Percentiles rank a stretch among this genome's conserved stretches.
phyloP scores from a whole-genome alignment of 2,329 filamentous ascomycete genomes.

The Fusarium penzigii region DNA sequence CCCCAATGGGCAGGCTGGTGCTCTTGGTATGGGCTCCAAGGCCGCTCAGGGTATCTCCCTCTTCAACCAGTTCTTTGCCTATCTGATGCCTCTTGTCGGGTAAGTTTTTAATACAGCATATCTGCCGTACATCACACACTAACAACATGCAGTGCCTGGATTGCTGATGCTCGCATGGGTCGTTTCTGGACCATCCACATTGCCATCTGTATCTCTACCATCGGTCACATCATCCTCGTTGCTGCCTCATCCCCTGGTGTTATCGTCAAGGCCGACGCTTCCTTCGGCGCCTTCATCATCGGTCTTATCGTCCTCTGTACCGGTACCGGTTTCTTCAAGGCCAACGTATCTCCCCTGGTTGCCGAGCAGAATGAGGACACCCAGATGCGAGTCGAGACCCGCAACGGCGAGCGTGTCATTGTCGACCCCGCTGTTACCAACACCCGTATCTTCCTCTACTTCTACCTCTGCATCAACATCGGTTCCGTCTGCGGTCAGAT shows the following conservation, averaged over 20 bases:
- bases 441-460: conserved; percentile 68
- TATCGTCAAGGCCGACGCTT: conserved; percentile 56
- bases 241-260: conserved; percentile 64
- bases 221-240: conserved; percentile 68
- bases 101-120: conserved; percentile 26
- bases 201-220: conserved; percentile 64
- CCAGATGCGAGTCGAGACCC: conserved; percentile 56
- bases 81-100: conserved; percentile 60
- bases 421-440: conserved; percentile 70
- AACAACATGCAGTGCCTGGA: conserved; percentile 40
- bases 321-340: conserved; percentile 80
- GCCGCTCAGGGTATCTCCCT: conserved; percentile 50
- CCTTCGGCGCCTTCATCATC: conserved; percentile 69
- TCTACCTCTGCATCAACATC: conserved; percentile 61
- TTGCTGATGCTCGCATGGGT: conserved; percentile 71
- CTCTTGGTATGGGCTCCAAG: conserved; percentile 59
- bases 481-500: conserved; percentile 62
- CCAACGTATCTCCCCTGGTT: conserved; percentile 72
- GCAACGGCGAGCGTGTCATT: conserved; percentile 66
- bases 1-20: conserved; percentile 44
- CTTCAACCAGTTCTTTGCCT: conserved; percentile 64
- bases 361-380: conserved; percentile 68
- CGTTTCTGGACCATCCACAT: conserved; percentile 73
- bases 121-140: neutral
- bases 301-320: conserved; percentile 57